These are phyloP conservation scores for Rhazya stricta DNA, from an alignment of 257 asterid species.

Conservation along the genomic window DNA sequence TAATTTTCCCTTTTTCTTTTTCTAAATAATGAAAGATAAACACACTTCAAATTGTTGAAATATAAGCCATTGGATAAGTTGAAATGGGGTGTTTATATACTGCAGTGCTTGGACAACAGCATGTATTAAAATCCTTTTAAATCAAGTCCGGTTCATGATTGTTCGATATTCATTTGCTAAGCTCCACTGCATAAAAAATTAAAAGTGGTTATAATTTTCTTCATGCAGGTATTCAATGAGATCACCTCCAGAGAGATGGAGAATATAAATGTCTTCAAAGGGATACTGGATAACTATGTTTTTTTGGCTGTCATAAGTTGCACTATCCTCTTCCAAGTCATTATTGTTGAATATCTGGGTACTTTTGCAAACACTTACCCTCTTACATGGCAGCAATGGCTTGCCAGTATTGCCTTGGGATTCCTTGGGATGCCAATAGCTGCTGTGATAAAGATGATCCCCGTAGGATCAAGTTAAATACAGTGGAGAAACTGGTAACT, in stretches of 20 bases:
- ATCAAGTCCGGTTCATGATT: neutral
- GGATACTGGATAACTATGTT: conserved; percentile 73
- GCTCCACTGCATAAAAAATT: neutral
- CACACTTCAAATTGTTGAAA: neutral
- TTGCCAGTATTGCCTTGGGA: conserved; percentile 58
- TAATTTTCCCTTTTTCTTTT: neutral
- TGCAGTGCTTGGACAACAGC: neutral
- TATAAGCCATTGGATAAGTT: neutral
- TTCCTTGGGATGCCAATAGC: conserved; percentile 94
- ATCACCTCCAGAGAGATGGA: conserved; percentile 95
- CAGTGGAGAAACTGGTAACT: neutral
- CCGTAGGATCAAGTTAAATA: conserved; percentile 55
- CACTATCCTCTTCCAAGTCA: conserved; percentile 70
- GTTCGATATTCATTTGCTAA: conserved; percentile 1
- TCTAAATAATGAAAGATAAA: neutral
- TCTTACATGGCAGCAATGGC: conserved; percentile 79
- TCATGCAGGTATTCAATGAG: conserved; percentile 81
- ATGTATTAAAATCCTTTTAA: neutral
- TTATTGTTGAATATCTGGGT: conserved; percentile 73
- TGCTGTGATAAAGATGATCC: conserved; percentile 82
- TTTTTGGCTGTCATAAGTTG: conserved; percentile 66
- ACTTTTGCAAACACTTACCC: conserved; percentile 78
- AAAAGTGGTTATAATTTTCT: neutral
- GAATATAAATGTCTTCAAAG: conserved; percentile 74
- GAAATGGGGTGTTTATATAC: neutral